A percentile compares a stretch with the other conserved stretches of the same genome.
Evolutionary conservation across 2,329 filamentous ascomycete species (phyloP).

Genomic region (Monascus ruber): DNA sequence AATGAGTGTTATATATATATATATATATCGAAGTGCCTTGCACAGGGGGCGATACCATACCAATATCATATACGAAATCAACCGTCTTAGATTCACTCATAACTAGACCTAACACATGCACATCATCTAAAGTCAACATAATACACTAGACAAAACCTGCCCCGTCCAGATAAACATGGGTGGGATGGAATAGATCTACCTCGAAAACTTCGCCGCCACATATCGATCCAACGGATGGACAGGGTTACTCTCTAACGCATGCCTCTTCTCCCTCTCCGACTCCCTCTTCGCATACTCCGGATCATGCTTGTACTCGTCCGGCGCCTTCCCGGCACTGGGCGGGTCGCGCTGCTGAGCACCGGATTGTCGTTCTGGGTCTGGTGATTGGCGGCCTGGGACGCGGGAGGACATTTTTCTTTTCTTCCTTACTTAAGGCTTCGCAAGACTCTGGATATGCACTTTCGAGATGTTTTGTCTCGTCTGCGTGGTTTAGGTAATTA

Average conservation of each 20-base stretch:
- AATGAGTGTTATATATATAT: too few relatives aligned
- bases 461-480: too few relatives aligned
- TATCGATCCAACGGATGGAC: slow-evolving; percentile 28
- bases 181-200: slow-evolving; percentile 1
- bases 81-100: too few relatives aligned
- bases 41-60: too few relatives aligned
- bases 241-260: slow-evolving; percentile 30
- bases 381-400: slow-evolving; percentile 63
- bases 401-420: slow-evolving; percentile 51
- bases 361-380: slow-evolving; percentile 56
- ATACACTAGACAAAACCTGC: slow-evolving; percentile 1
- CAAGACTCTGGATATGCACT: too few relatives aligned
- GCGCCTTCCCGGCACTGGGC: slow-evolving; percentile 47
- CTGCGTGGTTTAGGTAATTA: too few relatives aligned
- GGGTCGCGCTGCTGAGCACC: slow-evolving; percentile 52
- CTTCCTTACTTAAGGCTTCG: slow-evolving; percentile 4
- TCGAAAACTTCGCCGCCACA: slow-evolving; percentile 23
- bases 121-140: neutral
- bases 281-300: slow-evolving; percentile 21
- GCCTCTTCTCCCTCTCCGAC: slow-evolving; percentile 17
- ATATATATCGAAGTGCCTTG: too few relatives aligned
- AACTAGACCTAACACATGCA: too few relatives aligned
- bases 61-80: too few relatives aligned
- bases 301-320: slow-evolving; percentile 36
- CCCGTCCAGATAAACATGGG: neutral